phyloP scores from a whole-genome alignment of 2,329 filamentous ascomycete species.

The Beauveria sp. region DNA sequence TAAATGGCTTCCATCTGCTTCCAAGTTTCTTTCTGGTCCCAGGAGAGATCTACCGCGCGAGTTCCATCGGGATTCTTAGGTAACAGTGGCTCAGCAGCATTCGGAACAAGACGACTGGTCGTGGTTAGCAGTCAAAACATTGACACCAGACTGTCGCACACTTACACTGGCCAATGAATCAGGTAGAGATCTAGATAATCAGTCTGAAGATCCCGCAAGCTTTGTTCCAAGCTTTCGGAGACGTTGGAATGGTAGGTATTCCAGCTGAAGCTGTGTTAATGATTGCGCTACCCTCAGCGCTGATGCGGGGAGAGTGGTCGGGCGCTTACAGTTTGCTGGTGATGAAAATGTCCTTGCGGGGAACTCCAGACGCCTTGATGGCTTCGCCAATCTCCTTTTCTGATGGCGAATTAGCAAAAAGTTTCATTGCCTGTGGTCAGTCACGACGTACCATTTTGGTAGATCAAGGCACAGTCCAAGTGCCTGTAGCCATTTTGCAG shows the following conservation, averaged over 20 bases:
- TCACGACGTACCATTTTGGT: constrained; percentile 53
- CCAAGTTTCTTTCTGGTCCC: constrained; percentile 63
- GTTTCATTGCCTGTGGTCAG: too few species aligned
- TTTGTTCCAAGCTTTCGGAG: constrained; percentile 63
- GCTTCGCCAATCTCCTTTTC: constrained; percentile 73
- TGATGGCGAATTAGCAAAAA: not conserved
- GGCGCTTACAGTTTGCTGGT: constrained; percentile 59
- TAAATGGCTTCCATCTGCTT: constrained; percentile 65
- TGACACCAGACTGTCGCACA: constrained; percentile 28
- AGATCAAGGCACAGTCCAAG: constrained; percentile 69
- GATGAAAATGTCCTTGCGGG: constrained; percentile 68
- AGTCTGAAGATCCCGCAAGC: constrained; percentile 63
- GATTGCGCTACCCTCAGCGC: not conserved
- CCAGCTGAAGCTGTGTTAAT: constrained; percentile 38
- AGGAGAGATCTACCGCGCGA: constrained; percentile 55
- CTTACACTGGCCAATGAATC: constrained; percentile 74
- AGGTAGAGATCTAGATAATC: constrained; percentile 78
- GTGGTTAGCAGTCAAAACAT: not conserved
- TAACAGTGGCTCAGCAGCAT: constrained; percentile 64
- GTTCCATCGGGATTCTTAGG: constrained; percentile 63
- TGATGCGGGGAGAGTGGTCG: not conserved
- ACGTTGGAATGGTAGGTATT: constrained; percentile 67
- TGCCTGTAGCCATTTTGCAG: constrained; percentile 50
- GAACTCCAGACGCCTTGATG: constrained; percentile 45
- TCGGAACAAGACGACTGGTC: constrained; percentile 34